Evolutionary conservation across 2,329 filamentous ascomycete genomes (phyloP), one percentile per base, ranked within the genome.

Genomic region (Drechslera avenae): DNA sequence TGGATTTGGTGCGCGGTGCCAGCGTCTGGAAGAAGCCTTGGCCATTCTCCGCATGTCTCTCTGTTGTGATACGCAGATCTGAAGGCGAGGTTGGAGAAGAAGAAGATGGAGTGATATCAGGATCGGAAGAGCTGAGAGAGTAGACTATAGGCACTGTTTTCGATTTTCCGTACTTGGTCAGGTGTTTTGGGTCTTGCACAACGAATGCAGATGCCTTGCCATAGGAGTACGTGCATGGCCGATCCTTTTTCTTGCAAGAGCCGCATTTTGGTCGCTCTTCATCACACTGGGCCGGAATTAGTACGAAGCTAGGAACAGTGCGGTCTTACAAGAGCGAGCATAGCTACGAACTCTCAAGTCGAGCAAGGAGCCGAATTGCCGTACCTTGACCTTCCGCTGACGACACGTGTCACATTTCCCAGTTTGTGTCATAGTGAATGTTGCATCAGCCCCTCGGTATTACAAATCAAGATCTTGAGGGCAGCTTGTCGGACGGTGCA

Each of bases 401-500:
- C 67, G 59, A 50, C 67, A 70, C 3, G 54, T 68, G 36, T 68
- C 65, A 40, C 67, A 70, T 52, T 70, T 70, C 12, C 66, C 66
- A 3, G 62, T 62, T 34, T 63, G 64, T 4, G 67, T 70, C 67
- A 70, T 70, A 4, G 14, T 21, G 9, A 19, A 6, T 2, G 12
- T 8, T 16, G 1, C 4, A 5, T 3, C 8, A 4, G 9, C 13
- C n/a, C n/a, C 23, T 16, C 3, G 12, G 23, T 21, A n/a, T 8
- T 6, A 1, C 4, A 6, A 16, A 21, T 33, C 10, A 6, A 12
- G n/a, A 18, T 14, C 14, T 17, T 10, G 19, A 7, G 16, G 9
- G 19, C 6, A 3, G n/a, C 23, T 6, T n/a, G 5, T 40, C 12
- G 14, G 2, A 14, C 1, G 1, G 3, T 35, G 16, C 4, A 10